Base-by-base conservation (phyloP, 805 yeast species). In the Saccharomyces jurei region DNA sequence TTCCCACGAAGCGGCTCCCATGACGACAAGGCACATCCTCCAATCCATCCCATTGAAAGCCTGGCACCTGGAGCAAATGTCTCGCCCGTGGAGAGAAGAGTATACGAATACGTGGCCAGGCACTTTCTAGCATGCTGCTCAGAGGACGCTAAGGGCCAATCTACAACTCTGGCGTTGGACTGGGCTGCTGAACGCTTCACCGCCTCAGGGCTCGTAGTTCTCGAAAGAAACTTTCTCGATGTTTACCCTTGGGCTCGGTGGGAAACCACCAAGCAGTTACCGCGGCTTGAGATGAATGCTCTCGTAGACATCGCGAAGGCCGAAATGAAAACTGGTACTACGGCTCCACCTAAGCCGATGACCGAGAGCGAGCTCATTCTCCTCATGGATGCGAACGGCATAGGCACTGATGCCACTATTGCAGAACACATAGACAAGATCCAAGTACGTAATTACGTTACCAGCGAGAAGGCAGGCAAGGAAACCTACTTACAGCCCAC, bases 321-420 rank as follows among this genome's bases (percentile, higher is more conserved):
- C 1, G 81, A 78, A 56, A 68, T 94, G 64, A 78, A 79, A 51
- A 81, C 81, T 21, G 97, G 98, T 0, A 78, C 78, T 53, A 94
- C 99, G 0, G 65, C 84, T 0, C 83, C 97, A 0, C 99, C 99
- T 0, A 70, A 73, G 29, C 86, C 83, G 52, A 78, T 94, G 77
- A 92, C 98, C 0, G 99, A 94, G 68, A 78, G 96, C 0, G 99
- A 92, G 65, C 76, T 94, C 25, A 89, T 94, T 71, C 85, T 89
- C 9, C 73, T 94, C 49, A 94, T 94, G 99, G 98, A 95, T 73
- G 87, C 83, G 10, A 94, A 94, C 69, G 98, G 98, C 0, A 94
- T 94, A 48, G 99, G 99, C 2, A 94, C 99, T 0, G 99, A 94
- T 74, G 99, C 99, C 0, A 94, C 99, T 0, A 95, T 94, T 70